Base-by-base conservation (phyloP, 192 early-diverging fungal species). In the Backusella circina region DNA sequence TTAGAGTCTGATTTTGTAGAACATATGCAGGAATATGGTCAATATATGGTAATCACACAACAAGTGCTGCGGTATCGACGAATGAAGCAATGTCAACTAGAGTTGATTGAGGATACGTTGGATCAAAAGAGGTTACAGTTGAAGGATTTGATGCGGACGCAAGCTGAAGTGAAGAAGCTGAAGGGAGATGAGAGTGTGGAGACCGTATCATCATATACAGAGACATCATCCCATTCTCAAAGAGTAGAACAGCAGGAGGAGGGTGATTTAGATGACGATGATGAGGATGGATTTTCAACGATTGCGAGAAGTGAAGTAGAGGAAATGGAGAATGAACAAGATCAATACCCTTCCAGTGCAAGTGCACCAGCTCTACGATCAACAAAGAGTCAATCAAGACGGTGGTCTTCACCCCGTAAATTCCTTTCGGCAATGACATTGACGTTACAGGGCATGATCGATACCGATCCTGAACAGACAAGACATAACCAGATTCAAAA, bases 381-480 rank as follows among this genome's bases (percentile, higher is more conserved):
- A 5, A 35, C 50, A 9, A 85, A 80, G 70, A 77, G 77, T 35
- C 73, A 75, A 32, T 65, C 65, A 32, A 84, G 79, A 37, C 74
- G 80, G 50, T 83, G 84, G 67, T 86, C 82, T 30, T 80, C 82
- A 7, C 70, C 79, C 30, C 70, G 84, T 7, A 85, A 84, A 39
- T 75, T 88, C 13, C 83, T 88, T 70, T 83, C 80, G 70, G 84
- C 86, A 1, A 51, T 88, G 30, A 86, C 84, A 67, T 82, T 85
- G 38, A 95, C 91, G 36, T 75, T 99, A n/a, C 94, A 97, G 77
- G 93, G 94, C 1, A 90, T 98, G 76, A 95, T 98, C 80, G 96
- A 98, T 79, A 95, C 95, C 18, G 96, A 99, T 79, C 95, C 96
- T 1, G 94, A 95, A 54, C 87, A 90, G n/a, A 93, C 94, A 57